phyloP scores from a whole-genome alignment of 176 grass and related monocot genomes.

The Phoenix dactylifera region DNA sequence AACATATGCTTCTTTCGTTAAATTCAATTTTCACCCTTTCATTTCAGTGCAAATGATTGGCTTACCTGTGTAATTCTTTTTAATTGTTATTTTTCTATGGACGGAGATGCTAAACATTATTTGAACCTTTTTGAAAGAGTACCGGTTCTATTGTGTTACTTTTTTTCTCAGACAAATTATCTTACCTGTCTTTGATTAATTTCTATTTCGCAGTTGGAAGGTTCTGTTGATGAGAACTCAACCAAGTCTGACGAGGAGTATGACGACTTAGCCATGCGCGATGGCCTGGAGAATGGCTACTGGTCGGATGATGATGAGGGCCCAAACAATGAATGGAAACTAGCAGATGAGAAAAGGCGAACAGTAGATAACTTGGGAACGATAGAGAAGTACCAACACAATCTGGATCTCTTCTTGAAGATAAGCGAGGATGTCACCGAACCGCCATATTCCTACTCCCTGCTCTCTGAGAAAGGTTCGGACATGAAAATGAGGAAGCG shows the following conservation, averaged over 20 bases:
- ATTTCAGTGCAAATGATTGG: too few species aligned
- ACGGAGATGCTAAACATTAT: too few species aligned
- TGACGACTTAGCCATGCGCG: slow-evolving; percentile 67
- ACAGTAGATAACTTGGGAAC: too few species aligned
- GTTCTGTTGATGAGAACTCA: slow-evolving; percentile 73
- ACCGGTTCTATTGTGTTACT: neutral
- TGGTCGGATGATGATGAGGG: slow-evolving; percentile 41
- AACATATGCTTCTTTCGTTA: too few species aligned
- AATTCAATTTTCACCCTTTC: too few species aligned
- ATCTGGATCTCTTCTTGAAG: slow-evolving; percentile 36
- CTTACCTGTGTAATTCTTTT: too few species aligned
- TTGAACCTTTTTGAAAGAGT: too few species aligned
- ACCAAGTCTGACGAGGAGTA: slow-evolving; percentile 89
- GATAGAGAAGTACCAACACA: slow-evolving; percentile 29
- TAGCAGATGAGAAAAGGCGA: slow-evolving; percentile 8
- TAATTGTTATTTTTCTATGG: too few species aligned
- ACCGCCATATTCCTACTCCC: too few species aligned
- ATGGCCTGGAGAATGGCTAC: slow-evolving; percentile 49
- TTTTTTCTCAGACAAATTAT: neutral
- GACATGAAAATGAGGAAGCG: slow-evolving; percentile 36
- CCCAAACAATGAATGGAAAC: slow-evolving; percentile 22
- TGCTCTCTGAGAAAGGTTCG: slow-evolving; percentile 9
- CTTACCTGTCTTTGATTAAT: neutral
- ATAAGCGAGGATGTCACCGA: slow-evolving; percentile 7
- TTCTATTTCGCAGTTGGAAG: slow-evolving; percentile 47